These are phyloP conservation scores for Boletus barrowsii DNA, from an alignment of 768 basidiomycete species.

Conservation along the genomic window DNA sequence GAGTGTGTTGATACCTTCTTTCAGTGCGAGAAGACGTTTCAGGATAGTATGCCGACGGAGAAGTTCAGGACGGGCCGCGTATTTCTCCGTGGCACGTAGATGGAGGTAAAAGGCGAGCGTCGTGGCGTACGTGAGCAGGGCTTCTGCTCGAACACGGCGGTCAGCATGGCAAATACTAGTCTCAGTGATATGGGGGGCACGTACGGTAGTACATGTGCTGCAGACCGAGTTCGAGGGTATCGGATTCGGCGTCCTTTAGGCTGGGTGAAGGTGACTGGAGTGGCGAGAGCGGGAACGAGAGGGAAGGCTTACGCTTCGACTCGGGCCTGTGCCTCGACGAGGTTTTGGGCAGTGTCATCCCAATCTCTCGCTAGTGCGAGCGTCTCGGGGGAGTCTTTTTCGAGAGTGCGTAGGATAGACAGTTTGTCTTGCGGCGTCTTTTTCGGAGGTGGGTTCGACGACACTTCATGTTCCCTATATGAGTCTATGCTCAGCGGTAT, in stretches of 20 bases:
- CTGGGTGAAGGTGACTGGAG: conserved; percentile 33
- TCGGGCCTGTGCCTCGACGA: conserved; percentile 52
- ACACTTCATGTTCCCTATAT: conserved; percentile 16
- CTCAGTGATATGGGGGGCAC: conserved; percentile 28
- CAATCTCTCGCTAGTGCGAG: conserved; percentile 81
- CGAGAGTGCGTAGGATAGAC: conserved; percentile 60
- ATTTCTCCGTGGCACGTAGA: conserved; percentile 69
- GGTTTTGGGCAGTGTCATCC: conserved; percentile 61
- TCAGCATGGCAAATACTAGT: not conserved
- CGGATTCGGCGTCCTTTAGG: conserved; percentile 43
- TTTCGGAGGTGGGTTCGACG: not conserved
- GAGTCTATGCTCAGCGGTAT: conserved; percentile 3
- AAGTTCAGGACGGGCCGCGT: conserved; percentile 55
- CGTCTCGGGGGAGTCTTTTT: conserved; percentile 74
- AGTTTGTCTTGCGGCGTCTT: conserved; percentile 55
- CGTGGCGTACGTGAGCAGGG: conserved; percentile 85
- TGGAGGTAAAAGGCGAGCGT: conserved; percentile 91
- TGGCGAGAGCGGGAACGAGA: not conserved
- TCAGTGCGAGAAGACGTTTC: conserved; percentile 73
- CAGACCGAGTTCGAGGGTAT: conserved; percentile 64
- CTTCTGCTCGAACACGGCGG: conserved; percentile 50
- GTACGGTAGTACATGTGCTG: conserved; percentile 85
- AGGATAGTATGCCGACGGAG: conserved; percentile 72
- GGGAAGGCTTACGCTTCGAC: conserved; percentile 49
- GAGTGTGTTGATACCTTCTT: conserved; percentile 75